Conservation (phyloP, 352 stramenopile genomes). For the Phytopythium aichiense region DNA sequence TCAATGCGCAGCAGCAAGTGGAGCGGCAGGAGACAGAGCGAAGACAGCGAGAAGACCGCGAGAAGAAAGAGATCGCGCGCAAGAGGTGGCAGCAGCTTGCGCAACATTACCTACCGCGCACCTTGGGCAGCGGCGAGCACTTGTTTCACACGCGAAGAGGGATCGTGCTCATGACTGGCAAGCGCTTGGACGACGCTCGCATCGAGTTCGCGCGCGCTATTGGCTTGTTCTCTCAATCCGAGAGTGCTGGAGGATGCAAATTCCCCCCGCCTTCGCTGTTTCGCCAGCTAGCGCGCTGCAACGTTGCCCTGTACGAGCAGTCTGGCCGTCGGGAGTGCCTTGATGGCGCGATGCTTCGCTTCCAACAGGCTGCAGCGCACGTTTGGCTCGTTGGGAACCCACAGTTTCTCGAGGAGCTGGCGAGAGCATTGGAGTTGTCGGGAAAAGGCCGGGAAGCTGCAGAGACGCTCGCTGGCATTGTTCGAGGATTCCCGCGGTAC, state of each 20-base stretch:
- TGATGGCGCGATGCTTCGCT: slow-evolving; percentile 41
- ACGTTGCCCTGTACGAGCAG: slow-evolving; percentile 30
- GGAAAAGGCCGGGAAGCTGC: slow-evolving; percentile 39
- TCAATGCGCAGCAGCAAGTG: slow-evolving; percentile 8
- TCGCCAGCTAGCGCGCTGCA: slow-evolving; percentile 43
- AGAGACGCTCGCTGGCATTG: slow-evolving; percentile 50
- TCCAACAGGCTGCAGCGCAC: slow-evolving; percentile 39
- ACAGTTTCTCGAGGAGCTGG: slow-evolving; percentile 58
- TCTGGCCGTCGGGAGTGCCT: slow-evolving; percentile 27
- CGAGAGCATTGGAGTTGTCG: slow-evolving; percentile 36
- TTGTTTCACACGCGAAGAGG: slow-evolving; percentile 24
- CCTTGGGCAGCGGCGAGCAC: slow-evolving; percentile 24
- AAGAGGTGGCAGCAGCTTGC: slow-evolving; percentile 43
- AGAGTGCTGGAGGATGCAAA: slow-evolving; percentile 8
- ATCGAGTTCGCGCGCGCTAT: slow-evolving; percentile 10
- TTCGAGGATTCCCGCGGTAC: slow-evolving; percentile 60
- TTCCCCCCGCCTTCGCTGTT: slow-evolving; percentile 22
- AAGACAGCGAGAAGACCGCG: slow-evolving; percentile 4
- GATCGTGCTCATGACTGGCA: slow-evolving; percentile 37
- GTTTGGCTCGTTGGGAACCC: slow-evolving; percentile 45
- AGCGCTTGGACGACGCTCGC: slow-evolving; percentile 17
- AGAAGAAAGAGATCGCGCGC: slow-evolving; percentile 22
- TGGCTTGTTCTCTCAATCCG: slow-evolving; percentile 2
- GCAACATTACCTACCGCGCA: slow-evolving; percentile 31
- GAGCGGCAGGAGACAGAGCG: background rate